Evolutionary conservation across 2,329 filamentous ascomycete species (phyloP).

Genomic region (Cordyceps tenuipes): DNA sequence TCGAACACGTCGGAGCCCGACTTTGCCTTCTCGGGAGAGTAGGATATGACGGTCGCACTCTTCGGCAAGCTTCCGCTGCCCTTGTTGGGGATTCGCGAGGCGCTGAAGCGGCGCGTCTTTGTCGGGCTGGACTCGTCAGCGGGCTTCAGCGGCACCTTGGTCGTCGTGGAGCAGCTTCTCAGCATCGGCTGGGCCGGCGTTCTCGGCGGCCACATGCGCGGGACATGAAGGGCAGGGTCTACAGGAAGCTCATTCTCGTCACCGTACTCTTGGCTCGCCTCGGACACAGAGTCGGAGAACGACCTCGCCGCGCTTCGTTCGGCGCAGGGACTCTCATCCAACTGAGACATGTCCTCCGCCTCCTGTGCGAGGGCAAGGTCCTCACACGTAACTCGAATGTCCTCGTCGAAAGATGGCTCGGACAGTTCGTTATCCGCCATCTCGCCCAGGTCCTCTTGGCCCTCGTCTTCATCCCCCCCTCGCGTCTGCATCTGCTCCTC

Average conservation of each 20-base stretch:
- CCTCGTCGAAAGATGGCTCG: slow-evolving; percentile 39
- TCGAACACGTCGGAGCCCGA: slow-evolving; percentile 11
- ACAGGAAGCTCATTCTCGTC: slow-evolving; percentile 57
- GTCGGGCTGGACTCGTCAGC: slow-evolving; percentile 47
- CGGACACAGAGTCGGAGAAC: slow-evolving; percentile 46
- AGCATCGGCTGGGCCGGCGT: slow-evolving; percentile 49
- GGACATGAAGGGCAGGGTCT: slow-evolving; percentile 35
- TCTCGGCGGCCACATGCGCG: slow-evolving; percentile 28
- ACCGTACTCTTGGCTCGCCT: slow-evolving; percentile 57
- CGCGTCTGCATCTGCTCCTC: slow-evolving; percentile 49
- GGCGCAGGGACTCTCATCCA: background rate
- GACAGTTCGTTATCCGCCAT: slow-evolving; percentile 22
- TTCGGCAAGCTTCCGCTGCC: slow-evolving; percentile 33
- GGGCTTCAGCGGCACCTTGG: slow-evolving; percentile 67
- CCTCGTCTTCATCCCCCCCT: slow-evolving; percentile 15
- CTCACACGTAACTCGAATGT: slow-evolving; percentile 48
- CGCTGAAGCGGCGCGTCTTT: slow-evolving; percentile 44
- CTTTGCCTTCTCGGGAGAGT: slow-evolving; percentile 35
- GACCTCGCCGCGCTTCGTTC: slow-evolving; percentile 11
- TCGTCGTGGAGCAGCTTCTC: slow-evolving; percentile 52
- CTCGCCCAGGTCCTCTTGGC: slow-evolving; percentile 17
- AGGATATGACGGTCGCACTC: slow-evolving; percentile 46
- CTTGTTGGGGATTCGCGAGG: slow-evolving; percentile 36
- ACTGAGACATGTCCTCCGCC: slow-evolving; percentile 49
- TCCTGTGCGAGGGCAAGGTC: slow-evolving; percentile 44